Evolutionary conservation across 1,139 yeast species (phyloP), one percentile per base, ranked within the genome.

Genomic region (Candida frijolesensis): DNA sequence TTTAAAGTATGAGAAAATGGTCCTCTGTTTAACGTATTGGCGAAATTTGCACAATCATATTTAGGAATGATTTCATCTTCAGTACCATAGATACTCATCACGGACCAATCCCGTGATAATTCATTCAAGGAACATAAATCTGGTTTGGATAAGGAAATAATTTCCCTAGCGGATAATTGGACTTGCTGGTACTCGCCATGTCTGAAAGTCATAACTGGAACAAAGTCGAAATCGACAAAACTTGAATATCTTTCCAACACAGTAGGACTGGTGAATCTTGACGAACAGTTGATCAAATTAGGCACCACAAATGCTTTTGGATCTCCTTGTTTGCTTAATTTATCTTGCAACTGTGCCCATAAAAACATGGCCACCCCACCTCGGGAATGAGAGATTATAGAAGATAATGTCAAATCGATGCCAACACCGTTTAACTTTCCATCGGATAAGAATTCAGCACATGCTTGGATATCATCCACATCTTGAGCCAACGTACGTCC

Each of bases 311-410:
- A 67, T 14, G 66, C 64, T 3, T 66, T 47, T 1, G 67, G 59
- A 15, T 63, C 57, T 6, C 71, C 70, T 39, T 57, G 62, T 46
- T 62, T 71, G 52, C 62, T 53, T 22, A 65, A 58, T 14, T 61
- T 53, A 50, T 74, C 76, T 54, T 80, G 82, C 45, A 66, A 57
- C 42, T 77, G 52, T 1, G 86, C 85, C 90, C 95, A 91, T 51
- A 80, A 70, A 59, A 89, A 84, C 83, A 85, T 82, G n/a, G 94
- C 87, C 22, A 87, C 79, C 0, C 82, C 75, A 4, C 96, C 97
- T 53, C 97, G 72, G 0, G 96, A 89, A 64, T 92, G 98, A 2
- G 84, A 85, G 34, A 89, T 72, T 5, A 87, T 72, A 2, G 85
- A 65, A 47, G 81, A 80, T 11, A 89, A 68, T 2, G 77, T 66